Conservation (phyloP, 108 stramenopile species). For the Nitzschia putrida region DNA sequence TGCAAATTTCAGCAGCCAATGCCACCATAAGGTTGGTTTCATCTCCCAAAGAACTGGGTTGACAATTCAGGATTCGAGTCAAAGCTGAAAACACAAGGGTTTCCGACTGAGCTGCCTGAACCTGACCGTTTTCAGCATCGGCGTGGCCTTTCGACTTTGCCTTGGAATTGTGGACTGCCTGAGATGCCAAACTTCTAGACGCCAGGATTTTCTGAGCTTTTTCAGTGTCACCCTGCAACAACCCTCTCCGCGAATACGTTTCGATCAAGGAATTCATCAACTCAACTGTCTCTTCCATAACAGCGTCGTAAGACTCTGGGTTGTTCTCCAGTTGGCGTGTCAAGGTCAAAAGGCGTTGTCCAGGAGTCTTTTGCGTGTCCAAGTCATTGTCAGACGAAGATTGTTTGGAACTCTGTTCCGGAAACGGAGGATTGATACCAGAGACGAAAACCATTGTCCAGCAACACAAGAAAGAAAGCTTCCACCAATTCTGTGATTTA, state of each 20-base stretch:
- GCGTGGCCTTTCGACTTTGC: conserved; percentile 2
- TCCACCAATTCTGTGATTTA: no score
- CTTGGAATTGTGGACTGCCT: neutral
- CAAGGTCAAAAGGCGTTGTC: conserved; percentile 22
- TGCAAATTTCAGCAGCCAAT: conserved; percentile 34
- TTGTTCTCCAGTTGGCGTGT: conserved; percentile 32
- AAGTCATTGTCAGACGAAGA: neutral
- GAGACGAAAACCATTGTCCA: neutral
- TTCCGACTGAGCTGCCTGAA: conserved; percentile 9
- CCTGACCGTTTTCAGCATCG: neutral
- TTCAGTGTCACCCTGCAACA: conserved; percentile 30
- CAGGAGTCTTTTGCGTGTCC: conserved; percentile 5
- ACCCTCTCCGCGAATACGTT: conserved; percentile 38
- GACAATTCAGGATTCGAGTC: conserved; percentile 22
- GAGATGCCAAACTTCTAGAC: neutral
- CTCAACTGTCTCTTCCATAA: conserved; percentile 25
- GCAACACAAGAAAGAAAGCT: neutral
- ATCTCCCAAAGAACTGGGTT: neutral
- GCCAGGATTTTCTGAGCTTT: conserved; percentile 34
- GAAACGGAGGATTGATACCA: conserved; percentile 34
- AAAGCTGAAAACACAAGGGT: conserved; percentile 37
- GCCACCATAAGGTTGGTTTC: conserved; percentile 19
- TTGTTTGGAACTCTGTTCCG: neutral
- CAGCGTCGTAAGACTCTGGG: neutral
- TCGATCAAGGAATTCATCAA: conserved; percentile 34